These are phyloP conservation scores for Talaromyces adpressus DNA, from an alignment of 495 filamentous ascomycete genomes.

Conservation along the genomic window DNA sequence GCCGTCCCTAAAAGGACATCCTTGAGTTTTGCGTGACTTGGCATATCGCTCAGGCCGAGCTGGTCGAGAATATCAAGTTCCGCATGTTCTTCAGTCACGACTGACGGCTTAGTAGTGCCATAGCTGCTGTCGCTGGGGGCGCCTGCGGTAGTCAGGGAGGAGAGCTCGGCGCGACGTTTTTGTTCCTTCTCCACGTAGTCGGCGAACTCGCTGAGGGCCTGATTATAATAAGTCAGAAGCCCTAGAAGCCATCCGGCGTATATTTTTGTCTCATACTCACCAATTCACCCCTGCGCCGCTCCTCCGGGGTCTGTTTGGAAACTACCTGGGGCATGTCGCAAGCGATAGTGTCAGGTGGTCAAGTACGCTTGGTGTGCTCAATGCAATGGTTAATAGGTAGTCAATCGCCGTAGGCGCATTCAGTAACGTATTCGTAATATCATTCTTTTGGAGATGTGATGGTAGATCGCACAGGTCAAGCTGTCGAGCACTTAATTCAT, in stretches of 20 bases:
- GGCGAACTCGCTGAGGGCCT: slow-evolving; percentile 95
- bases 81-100: slow-evolving; percentile 62
- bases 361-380: neutral
- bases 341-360: neutral
- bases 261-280: slow-evolving; percentile 37
- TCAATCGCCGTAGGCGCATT: slow-evolving; percentile 26
- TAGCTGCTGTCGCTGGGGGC: slow-evolving; percentile 39
- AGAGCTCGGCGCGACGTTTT: slow-evolving; percentile 55
- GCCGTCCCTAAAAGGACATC: slow-evolving; percentile 63
- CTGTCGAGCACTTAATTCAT: neutral
- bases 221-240: neutral
- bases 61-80: slow-evolving; percentile 91
- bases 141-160: slow-evolving; percentile 14
- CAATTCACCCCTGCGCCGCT: slow-evolving; percentile 79
- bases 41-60: slow-evolving; percentile 71
- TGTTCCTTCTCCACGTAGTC: slow-evolving; percentile 97
- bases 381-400: slow-evolving; percentile 4
- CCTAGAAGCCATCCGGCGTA: neutral
- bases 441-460: slow-evolving; percentile 19
- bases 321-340: slow-evolving; percentile 25
- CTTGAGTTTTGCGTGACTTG: slow-evolving; percentile 61
- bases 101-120: slow-evolving; percentile 31
- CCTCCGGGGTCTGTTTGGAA: slow-evolving; percentile 59
- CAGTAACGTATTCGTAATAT: slow-evolving; percentile 40
- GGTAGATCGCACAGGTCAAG: neutral